phyloP scores from a whole-genome alignment of 2,329 filamentous ascomycete species.

The Cladophialophora psammophila region DNA sequence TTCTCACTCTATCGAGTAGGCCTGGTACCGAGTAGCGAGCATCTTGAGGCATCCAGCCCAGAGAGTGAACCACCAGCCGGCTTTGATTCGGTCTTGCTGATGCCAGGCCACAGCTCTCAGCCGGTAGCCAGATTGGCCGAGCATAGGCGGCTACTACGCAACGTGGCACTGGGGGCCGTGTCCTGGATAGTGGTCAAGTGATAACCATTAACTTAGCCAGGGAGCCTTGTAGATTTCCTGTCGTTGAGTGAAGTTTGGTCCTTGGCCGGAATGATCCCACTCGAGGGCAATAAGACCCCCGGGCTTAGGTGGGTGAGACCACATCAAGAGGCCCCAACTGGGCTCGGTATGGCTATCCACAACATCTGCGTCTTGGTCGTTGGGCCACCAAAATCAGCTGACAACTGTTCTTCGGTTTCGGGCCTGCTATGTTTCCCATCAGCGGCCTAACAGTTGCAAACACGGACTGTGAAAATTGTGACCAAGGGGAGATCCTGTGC shows the following conservation, averaged over 20 bases:
- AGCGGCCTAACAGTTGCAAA: neutral
- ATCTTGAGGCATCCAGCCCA: neutral
- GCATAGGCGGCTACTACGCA: neutral
- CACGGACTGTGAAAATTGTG: neutral
- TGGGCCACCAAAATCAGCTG: neutral
- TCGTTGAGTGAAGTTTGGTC: neutral
- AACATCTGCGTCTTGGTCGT: neutral
- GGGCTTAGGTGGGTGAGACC: neutral
- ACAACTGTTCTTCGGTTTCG: neutral
- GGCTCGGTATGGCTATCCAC: neutral
- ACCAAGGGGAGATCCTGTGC: neutral
- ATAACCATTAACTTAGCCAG: neutral
- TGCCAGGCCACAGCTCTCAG: neutral
- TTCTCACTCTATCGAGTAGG: neutral
- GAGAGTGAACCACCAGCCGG: neutral
- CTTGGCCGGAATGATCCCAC: conserved; percentile 1
- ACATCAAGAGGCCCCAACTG: neutral
- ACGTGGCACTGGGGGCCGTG: neutral
- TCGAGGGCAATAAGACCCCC: neutral
- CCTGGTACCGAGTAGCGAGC: too few species aligned
- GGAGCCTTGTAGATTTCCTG: neutral
- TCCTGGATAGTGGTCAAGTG: neutral
- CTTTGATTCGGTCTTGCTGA: neutral
- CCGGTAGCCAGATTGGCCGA: neutral
- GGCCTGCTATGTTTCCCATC: neutral